Percentiles rank a stretch among this genome's conserved stretches.
Evolutionary conservation across 257 asterid genomes (phyloP).

Genomic region (Penstemon barbatus): DNA sequence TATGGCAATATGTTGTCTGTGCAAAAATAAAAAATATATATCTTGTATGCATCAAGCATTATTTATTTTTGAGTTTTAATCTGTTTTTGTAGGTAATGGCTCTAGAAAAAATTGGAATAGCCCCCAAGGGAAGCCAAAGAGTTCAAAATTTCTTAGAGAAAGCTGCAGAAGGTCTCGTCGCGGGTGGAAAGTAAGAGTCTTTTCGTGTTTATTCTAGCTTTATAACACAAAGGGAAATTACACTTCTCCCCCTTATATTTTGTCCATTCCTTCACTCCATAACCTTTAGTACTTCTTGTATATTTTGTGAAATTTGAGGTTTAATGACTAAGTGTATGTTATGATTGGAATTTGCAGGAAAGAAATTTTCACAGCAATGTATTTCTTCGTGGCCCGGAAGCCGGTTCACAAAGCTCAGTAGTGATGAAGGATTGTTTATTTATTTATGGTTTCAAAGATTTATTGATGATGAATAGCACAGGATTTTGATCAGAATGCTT

Average conservation of each 20-base stretch:
- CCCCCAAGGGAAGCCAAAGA: constrained; percentile 93
- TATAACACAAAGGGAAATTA: no score
- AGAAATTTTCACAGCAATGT: constrained; percentile 93
- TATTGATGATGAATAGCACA: no score
- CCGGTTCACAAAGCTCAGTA: constrained; percentile 40
- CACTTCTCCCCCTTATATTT: no score
- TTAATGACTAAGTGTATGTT: neutral
- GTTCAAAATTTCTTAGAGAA: constrained; percentile 97
- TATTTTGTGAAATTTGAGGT: neutral
- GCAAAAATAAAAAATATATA: neutral
- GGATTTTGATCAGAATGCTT: no score
- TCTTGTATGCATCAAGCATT: neutral
- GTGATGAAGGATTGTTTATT: neutral
- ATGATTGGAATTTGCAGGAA: constrained; percentile 56
- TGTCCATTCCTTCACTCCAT: neutral
- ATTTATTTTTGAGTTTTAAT: neutral
- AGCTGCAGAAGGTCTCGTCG: constrained; percentile 98
- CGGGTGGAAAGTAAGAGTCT: constrained; percentile 79
- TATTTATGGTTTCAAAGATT: neutral
- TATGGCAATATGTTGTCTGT: no score
- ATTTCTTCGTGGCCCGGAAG: constrained; percentile 84
- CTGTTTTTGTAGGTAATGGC: constrained; percentile 57
- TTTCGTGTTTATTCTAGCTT: neutral
- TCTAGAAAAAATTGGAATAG: constrained; percentile 74
- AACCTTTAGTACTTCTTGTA: neutral